Conservation (phyloP, 805 yeast genomes). For the Candida chauliodis region DNA sequence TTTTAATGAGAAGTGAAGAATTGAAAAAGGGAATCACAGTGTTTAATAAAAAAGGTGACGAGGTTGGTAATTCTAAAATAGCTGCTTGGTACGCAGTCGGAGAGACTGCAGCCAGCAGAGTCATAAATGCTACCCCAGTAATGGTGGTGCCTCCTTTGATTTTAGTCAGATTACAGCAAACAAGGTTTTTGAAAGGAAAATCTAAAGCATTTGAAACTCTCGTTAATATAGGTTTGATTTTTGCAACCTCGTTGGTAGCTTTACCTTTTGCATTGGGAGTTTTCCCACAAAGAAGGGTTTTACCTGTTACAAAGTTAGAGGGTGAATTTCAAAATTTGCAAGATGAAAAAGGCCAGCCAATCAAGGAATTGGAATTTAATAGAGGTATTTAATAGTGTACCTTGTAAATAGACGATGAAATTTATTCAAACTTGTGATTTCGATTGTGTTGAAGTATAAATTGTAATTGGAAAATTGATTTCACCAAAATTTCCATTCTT, state of each 20-base stretch:
- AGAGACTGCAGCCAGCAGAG: slow-evolving; percentile 93
- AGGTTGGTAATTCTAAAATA: slow-evolving; percentile 63
- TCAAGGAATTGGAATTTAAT: slow-evolving; percentile 74
- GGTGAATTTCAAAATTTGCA: slow-evolving; percentile 55
- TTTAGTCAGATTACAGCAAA: slow-evolving; percentile 72
- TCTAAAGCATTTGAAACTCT: slow-evolving; percentile 60
- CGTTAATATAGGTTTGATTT: slow-evolving; percentile 82
- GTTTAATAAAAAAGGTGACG: slow-evolving; percentile 58
- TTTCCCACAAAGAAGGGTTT: slow-evolving; percentile 82
- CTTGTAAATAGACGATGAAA: too few relatives aligned
- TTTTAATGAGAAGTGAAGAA: slow-evolving; percentile 94
- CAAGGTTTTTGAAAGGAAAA: slow-evolving; percentile 60
- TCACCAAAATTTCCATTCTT: slow-evolving; percentile 64
- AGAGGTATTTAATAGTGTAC: slow-evolving; percentile 71
- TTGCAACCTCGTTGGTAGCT: slow-evolving; percentile 79
- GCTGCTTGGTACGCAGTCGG: slow-evolving; percentile 95
- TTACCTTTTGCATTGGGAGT: slow-evolving; percentile 94
- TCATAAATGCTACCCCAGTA: slow-evolving; percentile 93
- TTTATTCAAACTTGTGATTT: too few relatives aligned
- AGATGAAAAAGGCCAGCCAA: slow-evolving; percentile 55
- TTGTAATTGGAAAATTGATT: too few relatives aligned
- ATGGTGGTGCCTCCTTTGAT: slow-evolving; percentile 95
- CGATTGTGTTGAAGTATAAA: not conserved
- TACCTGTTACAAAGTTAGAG: slow-evolving; percentile 62
- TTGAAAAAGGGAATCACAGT: slow-evolving; percentile 80